These are phyloP conservation scores for Termitomyces sp. DNA, from an alignment of 768 basidiomycete species.

Conservation along the genomic window DNA sequence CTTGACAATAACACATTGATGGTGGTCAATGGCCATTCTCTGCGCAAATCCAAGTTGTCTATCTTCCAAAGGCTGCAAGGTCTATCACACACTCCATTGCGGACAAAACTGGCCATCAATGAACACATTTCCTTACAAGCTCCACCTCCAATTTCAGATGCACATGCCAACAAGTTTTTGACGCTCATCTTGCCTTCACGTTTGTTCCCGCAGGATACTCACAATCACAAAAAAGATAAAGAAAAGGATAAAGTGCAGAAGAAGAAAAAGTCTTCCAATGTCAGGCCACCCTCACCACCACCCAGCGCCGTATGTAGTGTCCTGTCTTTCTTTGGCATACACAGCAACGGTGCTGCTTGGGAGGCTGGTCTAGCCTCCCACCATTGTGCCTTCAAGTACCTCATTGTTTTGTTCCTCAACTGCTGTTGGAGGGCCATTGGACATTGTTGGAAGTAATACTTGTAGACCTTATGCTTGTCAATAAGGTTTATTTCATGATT, in stretches of 20 bases:
- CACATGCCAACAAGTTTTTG: conserved; percentile 8
- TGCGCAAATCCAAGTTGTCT: conserved; percentile 49
- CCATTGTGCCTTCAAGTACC: too few relatives aligned
- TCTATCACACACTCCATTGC: conserved; percentile 34
- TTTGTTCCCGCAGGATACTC: background rate
- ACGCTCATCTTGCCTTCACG: conserved; percentile 2
- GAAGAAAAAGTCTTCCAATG: conserved; percentile 25
- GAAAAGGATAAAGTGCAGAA: conserved; percentile 9
- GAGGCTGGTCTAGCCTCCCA: too few relatives aligned
- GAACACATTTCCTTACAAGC: conserved; percentile 36
- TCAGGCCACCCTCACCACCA: conserved; percentile 25
- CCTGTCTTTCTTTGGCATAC: too few relatives aligned
- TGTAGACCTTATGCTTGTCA: too few relatives aligned
- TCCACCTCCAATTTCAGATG: conserved; percentile 28
- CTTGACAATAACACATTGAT: conserved; percentile 26
- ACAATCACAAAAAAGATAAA: background rate
- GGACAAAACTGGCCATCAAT: conserved; percentile 27
- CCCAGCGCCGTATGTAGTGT: too few relatives aligned
- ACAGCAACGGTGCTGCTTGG: too few relatives aligned
- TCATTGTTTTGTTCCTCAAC: too few relatives aligned
- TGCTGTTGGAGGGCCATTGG: too few relatives aligned
- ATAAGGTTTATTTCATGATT: too few relatives aligned
- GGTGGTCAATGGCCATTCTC: background rate
- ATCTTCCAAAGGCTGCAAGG: conserved; percentile 40
- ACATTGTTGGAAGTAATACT: too few relatives aligned